Base-by-base conservation (phyloP, 2,329 filamentous ascomycete genomes). In the Aureobasidium sp. region DNA sequence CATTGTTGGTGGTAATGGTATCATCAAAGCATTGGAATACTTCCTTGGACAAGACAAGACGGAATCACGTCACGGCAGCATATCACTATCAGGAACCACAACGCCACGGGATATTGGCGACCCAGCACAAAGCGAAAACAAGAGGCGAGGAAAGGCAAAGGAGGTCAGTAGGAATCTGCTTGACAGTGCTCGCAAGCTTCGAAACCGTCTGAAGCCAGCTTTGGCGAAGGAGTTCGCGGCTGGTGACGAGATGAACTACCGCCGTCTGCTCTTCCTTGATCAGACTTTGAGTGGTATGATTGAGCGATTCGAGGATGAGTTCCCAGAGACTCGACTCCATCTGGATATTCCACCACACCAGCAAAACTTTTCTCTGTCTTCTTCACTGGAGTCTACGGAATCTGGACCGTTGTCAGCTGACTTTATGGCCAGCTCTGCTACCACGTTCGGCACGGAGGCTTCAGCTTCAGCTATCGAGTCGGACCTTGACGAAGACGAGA, bases 281-380 rank as follows among this genome's bases (percentile, higher is more conserved):
- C 85, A 92, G 67, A 98, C 96, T 0, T 85, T 99, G 13, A 87
- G 94, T 73, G 91, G 92, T 70, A 98, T 98, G 81, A 98, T 98
- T 74, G 91, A 93, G 76, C 92, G 96, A 33, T 99, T 98, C 76
- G 96, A 98, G 77, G 93, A 97, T 76, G 95, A 98, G 78, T 98
- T 94, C 73, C 96, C 96, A 0, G 95, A 98, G 75, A 97, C 93
- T 0, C 90, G 93, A 42, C 83, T 88, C 48, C 71, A 75, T 20
- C 68, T 69, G 9, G 67, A 67, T 70, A 71, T 33, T n/a, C 58
- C 45, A n/a, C 43, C 51, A 20, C 47, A 55, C 27, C 25, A 42
- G 36, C 54, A 42, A 10, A 48, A 33, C 33, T 31, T 60, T 10
- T 67, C 66, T n/a, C 27, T 67, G 15, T 58, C 66, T n/a, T 67